phyloP scores from a whole-genome alignment of 805 yeast genomes.

The Candida sphagnicola region DNA sequence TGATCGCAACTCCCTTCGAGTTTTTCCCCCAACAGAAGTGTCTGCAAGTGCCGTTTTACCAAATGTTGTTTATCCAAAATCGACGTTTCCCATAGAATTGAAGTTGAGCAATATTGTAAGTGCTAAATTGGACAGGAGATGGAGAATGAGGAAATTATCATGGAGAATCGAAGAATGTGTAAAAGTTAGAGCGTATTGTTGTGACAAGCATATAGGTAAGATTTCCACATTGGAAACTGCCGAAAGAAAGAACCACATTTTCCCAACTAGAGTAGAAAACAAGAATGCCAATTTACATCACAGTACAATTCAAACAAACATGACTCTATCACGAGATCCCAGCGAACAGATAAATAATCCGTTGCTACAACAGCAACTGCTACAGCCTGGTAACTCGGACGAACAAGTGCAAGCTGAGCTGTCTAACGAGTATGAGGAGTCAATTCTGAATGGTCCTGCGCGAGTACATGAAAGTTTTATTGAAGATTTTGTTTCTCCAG shows the following conservation, averaged over 20 bases:
- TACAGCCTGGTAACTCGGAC: neutral
- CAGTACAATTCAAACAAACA: slow-evolving; percentile 25
- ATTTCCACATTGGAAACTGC: slow-evolving; percentile 41
- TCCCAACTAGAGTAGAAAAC: slow-evolving; percentile 4
- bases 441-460: slow-evolving; percentile 1
- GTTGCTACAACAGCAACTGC: neutral
- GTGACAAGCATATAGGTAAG: slow-evolving; percentile 54
- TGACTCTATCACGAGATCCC: slow-evolving; percentile 11
- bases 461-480: slow-evolving; percentile 16
- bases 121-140: slow-evolving; percentile 55
- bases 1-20: slow-evolving; percentile 81
- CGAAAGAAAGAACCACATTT: slow-evolving; percentile 15
- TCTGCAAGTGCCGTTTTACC: slow-evolving; percentile 87
- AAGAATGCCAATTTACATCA: slow-evolving; percentile 20
- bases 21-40: slow-evolving; percentile 93
- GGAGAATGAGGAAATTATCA: slow-evolving; percentile 87
- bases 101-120: slow-evolving; percentile 66
- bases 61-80: slow-evolving; percentile 82
- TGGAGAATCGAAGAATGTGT: slow-evolving; percentile 89
- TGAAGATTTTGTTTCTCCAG: slow-evolving; percentile 20
- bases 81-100: slow-evolving; percentile 79
- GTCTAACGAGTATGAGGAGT: neutral
- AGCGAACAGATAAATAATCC: neutral
- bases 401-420: neutral
- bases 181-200: slow-evolving; percentile 56